Percentiles rank a stretch among this genome's conserved stretches.
Evolutionary conservation across 2,329 filamentous ascomycete species (phyloP).

Genomic region (Trichoderma sp.): DNA sequence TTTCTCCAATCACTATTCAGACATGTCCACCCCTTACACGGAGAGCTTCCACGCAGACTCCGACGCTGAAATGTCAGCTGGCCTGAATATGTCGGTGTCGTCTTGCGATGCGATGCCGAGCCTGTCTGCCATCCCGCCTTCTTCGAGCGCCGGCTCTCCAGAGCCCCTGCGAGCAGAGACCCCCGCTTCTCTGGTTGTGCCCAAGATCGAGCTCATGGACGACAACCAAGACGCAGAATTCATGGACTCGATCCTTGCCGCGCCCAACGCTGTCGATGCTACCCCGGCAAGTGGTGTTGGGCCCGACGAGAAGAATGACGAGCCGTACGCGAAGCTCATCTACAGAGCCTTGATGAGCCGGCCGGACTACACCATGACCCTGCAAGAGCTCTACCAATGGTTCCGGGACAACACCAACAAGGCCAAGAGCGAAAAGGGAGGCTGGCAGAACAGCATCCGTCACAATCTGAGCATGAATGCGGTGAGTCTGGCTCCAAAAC

Average conservation of each 20-base stretch:
- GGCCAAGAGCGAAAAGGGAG: constrained; percentile 68
- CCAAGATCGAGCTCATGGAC: constrained; percentile 16
- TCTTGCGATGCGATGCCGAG: constrained; percentile 19
- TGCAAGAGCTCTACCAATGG: constrained; percentile 90
- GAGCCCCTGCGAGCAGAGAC: constrained; percentile 22
- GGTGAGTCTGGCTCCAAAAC: constrained; percentile 48
- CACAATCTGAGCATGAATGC: constrained; percentile 96
- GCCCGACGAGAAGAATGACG: constrained; percentile 49
- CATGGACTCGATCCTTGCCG: background rate
- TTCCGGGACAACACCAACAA: constrained; percentile 80
- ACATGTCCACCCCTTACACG: constrained; percentile 24
- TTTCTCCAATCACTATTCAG: constrained; percentile 22
- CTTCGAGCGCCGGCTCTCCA: constrained; percentile 25
- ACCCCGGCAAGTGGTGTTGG: constrained; percentile 22
- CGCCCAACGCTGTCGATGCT: background rate
- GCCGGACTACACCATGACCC: constrained; percentile 65
- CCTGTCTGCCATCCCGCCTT: constrained; percentile 14
- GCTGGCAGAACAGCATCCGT: constrained; percentile 94
- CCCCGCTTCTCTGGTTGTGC: constrained; percentile 20
- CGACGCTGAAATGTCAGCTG: constrained; percentile 23
- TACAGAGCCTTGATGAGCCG: constrained; percentile 69
- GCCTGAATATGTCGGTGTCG: constrained; percentile 19
- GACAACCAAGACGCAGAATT: background rate
- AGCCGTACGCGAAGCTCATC: constrained; percentile 80
- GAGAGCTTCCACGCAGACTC: constrained; percentile 21